Conservation (phyloP, 139 green algal species). For the Nannochloris sp. region DNA sequence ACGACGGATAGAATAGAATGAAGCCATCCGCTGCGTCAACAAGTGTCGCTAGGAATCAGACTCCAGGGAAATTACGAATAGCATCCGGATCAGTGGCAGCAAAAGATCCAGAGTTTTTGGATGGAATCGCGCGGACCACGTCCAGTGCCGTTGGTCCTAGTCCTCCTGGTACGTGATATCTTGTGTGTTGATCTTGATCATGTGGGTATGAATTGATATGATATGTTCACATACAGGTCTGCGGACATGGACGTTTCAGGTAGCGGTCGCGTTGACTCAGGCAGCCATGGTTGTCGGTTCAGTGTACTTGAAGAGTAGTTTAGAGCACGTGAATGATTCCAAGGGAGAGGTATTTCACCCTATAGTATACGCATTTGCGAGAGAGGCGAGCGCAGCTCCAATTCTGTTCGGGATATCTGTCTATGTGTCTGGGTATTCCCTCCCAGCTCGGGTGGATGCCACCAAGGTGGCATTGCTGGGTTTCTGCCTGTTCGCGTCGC, state of each 20-base stretch:
- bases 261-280: constrained; percentile 38
- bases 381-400: constrained; percentile 35
- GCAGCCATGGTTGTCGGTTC: constrained; percentile 42
- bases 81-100: background rate
- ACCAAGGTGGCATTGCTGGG: constrained; percentile 18
- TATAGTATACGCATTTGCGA: constrained; percentile 42
- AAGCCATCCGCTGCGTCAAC: too few relatives aligned
- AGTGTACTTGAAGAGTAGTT: constrained; percentile 39
- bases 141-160: background rate
- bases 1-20: too few relatives aligned
- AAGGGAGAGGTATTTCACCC: constrained; percentile 32
- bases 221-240: background rate
- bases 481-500: constrained; percentile 40
- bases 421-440: background rate
- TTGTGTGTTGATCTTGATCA: too few relatives aligned
- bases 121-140: background rate
- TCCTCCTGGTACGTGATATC: too few relatives aligned
- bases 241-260: constrained; percentile 36
- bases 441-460: constrained; percentile 11
- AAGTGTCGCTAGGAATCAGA: background rate
- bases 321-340: constrained; percentile 20
- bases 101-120: background rate
- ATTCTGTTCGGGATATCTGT: constrained; percentile 37
- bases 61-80: background rate
- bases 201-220: background rate